Percentiles rank a stretch among this genome's conserved stretches.
These are phyloP conservation scores for Cyclospora cayetanensis DNA, from an alignment of 169 alveolate genomes.

Conservation along the genomic window DNA sequence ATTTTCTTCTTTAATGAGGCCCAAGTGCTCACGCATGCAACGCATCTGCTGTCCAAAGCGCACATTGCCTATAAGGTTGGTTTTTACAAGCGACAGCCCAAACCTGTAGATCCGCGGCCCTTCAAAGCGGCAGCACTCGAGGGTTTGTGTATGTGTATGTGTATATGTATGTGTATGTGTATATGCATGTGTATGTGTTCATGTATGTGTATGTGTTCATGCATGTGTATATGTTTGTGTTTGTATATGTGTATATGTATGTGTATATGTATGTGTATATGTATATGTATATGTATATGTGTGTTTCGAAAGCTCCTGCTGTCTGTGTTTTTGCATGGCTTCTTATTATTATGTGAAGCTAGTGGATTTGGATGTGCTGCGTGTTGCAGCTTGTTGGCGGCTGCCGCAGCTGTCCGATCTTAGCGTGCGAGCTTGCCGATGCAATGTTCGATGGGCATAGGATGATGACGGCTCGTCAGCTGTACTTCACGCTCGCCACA, in stretches of 20 bases:
- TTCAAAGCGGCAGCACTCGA: background rate
- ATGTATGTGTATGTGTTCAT: no score
- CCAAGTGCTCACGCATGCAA: conserved; percentile 68
- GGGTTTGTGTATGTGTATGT: background rate
- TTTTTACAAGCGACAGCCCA: no score
- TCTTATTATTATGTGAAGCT: no score
- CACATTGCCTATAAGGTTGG: conserved; percentile 54
- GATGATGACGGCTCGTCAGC: conserved; percentile 71
- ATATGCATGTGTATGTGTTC: background rate
- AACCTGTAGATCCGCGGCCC: no score
- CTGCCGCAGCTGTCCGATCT: conserved; percentile 59
- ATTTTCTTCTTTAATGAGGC: conserved; percentile 63
- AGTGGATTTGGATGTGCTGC: background rate
- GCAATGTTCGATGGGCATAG: conserved; percentile 70
- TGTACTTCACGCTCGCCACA: conserved; percentile 67
- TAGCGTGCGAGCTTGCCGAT: conserved; percentile 73
- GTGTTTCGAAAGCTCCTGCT: background rate
- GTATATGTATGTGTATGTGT: background rate
- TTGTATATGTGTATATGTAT: no score
- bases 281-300: no score
- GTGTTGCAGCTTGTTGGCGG: conserved; percentile 61
- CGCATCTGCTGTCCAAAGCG: conserved; percentile 68
- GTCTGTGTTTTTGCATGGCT: no score
- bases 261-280: background rate
- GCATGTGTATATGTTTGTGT: no score